These are phyloP conservation scores for Penicillium sp. DNA, from an alignment of 2,329 filamentous ascomycete species.

Conservation along the genomic window DNA sequence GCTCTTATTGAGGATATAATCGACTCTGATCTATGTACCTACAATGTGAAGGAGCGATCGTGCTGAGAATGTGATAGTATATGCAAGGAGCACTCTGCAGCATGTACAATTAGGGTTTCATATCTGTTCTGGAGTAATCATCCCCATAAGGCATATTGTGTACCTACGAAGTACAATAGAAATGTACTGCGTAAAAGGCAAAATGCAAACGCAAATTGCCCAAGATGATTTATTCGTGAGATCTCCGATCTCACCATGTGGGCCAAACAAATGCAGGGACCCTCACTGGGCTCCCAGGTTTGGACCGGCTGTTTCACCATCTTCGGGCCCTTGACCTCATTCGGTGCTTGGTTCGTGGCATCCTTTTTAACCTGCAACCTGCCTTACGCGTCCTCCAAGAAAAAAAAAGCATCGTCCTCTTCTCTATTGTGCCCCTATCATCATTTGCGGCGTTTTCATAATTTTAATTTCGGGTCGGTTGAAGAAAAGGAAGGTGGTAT, in stretches of 20 bases:
- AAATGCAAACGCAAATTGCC: too few relatives aligned
- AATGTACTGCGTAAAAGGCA: too few relatives aligned
- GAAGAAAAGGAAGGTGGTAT: constrained; percentile 16
- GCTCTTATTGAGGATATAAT: not conserved
- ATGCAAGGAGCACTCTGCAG: not conserved
- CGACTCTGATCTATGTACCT: not conserved
- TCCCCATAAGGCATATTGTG: too few relatives aligned
- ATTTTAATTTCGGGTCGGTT: not conserved
- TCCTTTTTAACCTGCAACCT: constrained; percentile 24
- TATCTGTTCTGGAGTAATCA: too few relatives aligned
- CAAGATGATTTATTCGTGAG: not conserved
- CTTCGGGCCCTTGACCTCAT: constrained; percentile 30
- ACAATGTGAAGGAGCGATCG: not conserved
- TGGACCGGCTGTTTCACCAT: constrained; percentile 30
- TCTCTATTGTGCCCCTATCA: constrained; percentile 2
- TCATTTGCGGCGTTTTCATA: constrained; percentile 2
- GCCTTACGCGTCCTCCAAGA: constrained; percentile 29
- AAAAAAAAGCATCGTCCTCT: not conserved
- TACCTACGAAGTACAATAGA: too few relatives aligned
- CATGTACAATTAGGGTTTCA: not conserved
- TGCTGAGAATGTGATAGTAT: not conserved
- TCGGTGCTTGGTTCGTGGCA: constrained; percentile 18
- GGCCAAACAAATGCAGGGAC: constrained; percentile 11
- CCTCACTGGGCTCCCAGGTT: constrained; percentile 15
- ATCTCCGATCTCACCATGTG: constrained; percentile 10